Evolutionary conservation across 805 yeast species (phyloP).

Genomic region (Candida boleticola): DNA sequence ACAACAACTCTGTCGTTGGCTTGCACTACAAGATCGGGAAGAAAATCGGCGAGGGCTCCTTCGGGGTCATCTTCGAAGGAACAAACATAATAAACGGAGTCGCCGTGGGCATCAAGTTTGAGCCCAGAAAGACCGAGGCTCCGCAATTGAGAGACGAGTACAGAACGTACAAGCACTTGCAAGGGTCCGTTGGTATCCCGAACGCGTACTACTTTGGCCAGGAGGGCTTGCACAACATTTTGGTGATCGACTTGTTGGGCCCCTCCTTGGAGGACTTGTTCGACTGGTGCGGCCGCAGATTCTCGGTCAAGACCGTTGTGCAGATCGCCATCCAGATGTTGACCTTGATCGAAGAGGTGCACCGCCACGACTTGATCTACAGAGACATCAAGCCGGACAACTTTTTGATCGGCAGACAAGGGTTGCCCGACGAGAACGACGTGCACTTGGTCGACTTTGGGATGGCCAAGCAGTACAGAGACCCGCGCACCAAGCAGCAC

Average conservation of each 20-base stretch:
- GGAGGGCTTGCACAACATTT: slow-evolving; percentile 76
- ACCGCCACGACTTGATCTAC: slow-evolving; percentile 73
- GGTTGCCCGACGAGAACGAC: slow-evolving; percentile 58
- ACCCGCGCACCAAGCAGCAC: slow-evolving; percentile 75
- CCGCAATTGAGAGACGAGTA: slow-evolving; percentile 83
- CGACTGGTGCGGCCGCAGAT: slow-evolving; percentile 84
- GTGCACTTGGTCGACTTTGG: slow-evolving; percentile 81
- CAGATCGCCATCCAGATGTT: slow-evolving; percentile 80
- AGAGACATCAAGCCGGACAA: slow-evolving; percentile 85
- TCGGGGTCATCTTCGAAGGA: slow-evolving; percentile 83
- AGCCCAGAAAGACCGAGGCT: slow-evolving; percentile 76
- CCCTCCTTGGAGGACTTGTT: slow-evolving; percentile 81
- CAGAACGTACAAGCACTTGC: slow-evolving; percentile 70
- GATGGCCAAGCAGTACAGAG: slow-evolving; percentile 83
- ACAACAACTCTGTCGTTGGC: slow-evolving; percentile 48
- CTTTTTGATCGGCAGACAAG: slow-evolving; percentile 66
- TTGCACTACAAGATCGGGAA: slow-evolving; percentile 77
- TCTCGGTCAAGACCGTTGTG: slow-evolving; percentile 68
- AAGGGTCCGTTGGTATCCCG: slow-evolving; percentile 73
- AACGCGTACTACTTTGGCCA: slow-evolving; percentile 82
- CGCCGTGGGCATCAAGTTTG: slow-evolving; percentile 77
- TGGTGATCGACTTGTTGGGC: slow-evolving; percentile 74
- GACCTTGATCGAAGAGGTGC: slow-evolving; percentile 66
- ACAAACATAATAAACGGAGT: slow-evolving; percentile 63
- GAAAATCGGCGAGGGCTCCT: slow-evolving; percentile 85